phyloP scores from a whole-genome alignment of 176 grass and related monocot species.

The Oryza glumipatula region DNA sequence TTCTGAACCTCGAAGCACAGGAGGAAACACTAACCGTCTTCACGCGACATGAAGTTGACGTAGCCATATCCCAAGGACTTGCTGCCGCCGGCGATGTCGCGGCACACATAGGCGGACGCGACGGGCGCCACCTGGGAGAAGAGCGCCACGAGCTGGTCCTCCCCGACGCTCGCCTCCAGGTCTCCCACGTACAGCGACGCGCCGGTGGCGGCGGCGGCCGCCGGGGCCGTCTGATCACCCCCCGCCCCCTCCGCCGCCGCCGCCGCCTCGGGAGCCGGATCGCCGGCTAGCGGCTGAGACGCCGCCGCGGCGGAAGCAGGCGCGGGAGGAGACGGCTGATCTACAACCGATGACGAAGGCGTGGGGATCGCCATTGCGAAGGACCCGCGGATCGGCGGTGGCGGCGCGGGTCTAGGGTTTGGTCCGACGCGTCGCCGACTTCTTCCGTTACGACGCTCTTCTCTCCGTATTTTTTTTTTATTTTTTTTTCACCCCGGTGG shows the following conservation, averaged over 20 bases:
- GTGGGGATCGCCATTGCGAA: not conserved
- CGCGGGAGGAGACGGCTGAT: not conserved
- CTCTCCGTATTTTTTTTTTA: too few species aligned
- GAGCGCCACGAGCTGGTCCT: constrained; percentile 16
- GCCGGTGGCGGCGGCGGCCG: not conserved
- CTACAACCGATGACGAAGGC: not conserved
- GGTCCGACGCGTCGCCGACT: not conserved
- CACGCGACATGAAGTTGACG: too few species aligned
- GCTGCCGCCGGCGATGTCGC: not conserved
- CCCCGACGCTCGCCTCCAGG: constrained; percentile 34
- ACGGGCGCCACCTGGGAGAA: constrained; percentile 37
- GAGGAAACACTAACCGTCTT: too few species aligned
- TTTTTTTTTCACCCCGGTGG: not conserved
- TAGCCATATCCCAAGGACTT: too few species aligned
- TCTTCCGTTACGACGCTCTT: not conserved
- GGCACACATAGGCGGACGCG: constrained; percentile 42
- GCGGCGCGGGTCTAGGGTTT: not conserved
- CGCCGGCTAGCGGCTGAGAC: not conserved
- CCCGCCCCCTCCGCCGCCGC: too few species aligned
- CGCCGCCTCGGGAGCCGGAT: not conserved
- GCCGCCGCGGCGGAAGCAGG: not conserved
- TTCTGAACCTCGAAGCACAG: too few species aligned
- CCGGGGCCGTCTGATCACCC: not conserved
- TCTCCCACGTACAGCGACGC: constrained; percentile 44
- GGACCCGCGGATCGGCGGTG: not conserved